Evolutionary conservation across 2,329 filamentous ascomycete genomes (phyloP).

Genomic region (Paracorniculantispora psalliotae): DNA sequence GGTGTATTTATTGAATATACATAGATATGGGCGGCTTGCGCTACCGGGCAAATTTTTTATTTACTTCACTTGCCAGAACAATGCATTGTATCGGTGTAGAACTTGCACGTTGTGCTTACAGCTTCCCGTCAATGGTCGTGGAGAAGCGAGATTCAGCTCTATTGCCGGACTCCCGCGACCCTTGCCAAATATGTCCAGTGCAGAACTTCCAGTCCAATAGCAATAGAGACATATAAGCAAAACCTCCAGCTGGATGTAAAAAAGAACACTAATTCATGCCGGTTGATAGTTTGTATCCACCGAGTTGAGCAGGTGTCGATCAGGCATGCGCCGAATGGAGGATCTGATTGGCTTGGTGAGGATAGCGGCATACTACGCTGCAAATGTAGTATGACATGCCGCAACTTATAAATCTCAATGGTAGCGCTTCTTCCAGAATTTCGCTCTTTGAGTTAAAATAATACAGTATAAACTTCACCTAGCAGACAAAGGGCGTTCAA

Average conservation of each 20-base stretch:
- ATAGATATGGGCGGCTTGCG: neutral
- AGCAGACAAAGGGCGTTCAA: too few relatives aligned
- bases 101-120: neutral
- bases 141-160: neutral
- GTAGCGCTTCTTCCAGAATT: neutral
- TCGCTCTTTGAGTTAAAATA: too few relatives aligned
- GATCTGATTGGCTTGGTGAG: constrained; percentile 1
- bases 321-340: neutral
- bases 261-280: neutral
- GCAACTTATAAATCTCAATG: neutral
- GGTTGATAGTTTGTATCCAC: constrained; percentile 2
- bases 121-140: neutral
- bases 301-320: neutral
- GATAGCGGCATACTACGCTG: neutral
- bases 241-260: neutral
- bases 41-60: neutral
- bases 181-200: neutral
- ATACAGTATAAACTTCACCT: too few relatives aligned
- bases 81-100: constrained; percentile 5
- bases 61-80: neutral
- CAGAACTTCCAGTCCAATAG: neutral
- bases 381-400: neutral
- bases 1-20: neutral
- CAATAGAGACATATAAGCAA: neutral
- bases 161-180: neutral